Evolutionary conservation across 129 eudicot species (phyloP).

Genomic region (Tagetes erecta): DNA sequence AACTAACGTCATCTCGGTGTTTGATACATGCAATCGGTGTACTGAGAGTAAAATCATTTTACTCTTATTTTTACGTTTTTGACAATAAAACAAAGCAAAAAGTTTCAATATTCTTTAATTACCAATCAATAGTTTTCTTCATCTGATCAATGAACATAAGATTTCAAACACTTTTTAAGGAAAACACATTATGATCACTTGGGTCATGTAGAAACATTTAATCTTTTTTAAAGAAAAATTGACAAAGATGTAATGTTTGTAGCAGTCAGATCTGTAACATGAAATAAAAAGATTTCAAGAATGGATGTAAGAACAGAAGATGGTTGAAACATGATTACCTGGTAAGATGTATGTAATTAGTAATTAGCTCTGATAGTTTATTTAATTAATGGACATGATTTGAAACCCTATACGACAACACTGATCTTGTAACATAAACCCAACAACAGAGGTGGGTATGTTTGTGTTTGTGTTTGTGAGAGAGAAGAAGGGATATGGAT

Average conservation of each 20-base stretch:
- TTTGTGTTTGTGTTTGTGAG: background rate
- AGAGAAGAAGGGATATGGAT: conserved; percentile 6
- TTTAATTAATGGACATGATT: conserved; percentile 8
- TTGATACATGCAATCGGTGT: no score
- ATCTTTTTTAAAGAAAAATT: background rate
- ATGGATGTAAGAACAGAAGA: background rate
- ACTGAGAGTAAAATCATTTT: no score
- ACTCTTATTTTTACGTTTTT: conserved; percentile 18
- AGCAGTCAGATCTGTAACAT: conserved; percentile 27
- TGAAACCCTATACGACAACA: conserved; percentile 17
- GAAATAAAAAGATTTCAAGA: background rate
- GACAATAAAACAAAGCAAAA: conserved; percentile 21
- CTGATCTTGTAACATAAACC: conserved; percentile 21
- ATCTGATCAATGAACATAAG: conserved; percentile 7
- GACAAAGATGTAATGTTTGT: no score
- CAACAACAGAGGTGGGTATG: conserved; percentile 12
- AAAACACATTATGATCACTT: background rate
- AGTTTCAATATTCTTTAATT: conserved; percentile 29
- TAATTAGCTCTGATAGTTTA: background rate
- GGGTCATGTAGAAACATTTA: background rate
- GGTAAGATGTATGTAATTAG: background rate
- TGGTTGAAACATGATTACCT: conserved; percentile 11
- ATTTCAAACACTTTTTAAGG: conserved; percentile 12
- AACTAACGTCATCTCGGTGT: no score
- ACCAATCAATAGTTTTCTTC: conserved; percentile 26